Evolutionary conservation across 805 yeast genomes (phyloP).

Genomic region (Teunomyces kruisii): DNA sequence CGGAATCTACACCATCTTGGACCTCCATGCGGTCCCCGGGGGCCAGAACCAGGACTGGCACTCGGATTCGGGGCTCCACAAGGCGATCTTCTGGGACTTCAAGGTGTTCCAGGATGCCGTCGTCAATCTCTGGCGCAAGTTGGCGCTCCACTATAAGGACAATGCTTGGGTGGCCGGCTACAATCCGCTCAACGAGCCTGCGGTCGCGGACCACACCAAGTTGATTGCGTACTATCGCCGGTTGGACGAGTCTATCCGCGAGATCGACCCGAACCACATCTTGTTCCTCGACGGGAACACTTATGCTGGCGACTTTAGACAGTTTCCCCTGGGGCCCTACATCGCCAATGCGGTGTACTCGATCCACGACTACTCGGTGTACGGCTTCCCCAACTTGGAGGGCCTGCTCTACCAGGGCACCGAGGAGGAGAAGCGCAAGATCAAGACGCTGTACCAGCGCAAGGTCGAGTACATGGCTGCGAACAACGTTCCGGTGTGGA

Average conservation of each 20-base stretch:
- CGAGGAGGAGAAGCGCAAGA: conserved; percentile 32
- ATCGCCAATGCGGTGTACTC: conserved; percentile 49
- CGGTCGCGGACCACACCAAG: conserved; percentile 42
- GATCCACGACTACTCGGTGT: conserved; percentile 47
- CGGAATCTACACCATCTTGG: conserved; percentile 49
- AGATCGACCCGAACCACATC: conserved; percentile 49
- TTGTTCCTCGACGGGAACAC: conserved; percentile 52
- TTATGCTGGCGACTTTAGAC: conserved; percentile 50
- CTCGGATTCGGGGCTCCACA: conserved; percentile 46
- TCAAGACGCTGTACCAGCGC: conserved; percentile 39
- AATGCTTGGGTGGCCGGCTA: conserved; percentile 55
- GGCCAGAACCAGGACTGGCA: conserved; percentile 61
- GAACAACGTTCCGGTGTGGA: conserved; percentile 50
- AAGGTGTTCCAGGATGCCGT: conserved; percentile 48
- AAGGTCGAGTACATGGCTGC: conserved; percentile 44
- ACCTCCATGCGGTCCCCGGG: conserved; percentile 51
- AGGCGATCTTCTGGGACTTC: conserved; percentile 51
- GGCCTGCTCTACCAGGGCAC: conserved; percentile 34
- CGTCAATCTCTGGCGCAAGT: conserved; percentile 43
- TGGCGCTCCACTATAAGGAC: conserved; percentile 47
- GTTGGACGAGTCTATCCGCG: conserved; percentile 40
- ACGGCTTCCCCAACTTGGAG: conserved; percentile 44
- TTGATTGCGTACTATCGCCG: conserved; percentile 39
- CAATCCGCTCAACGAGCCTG: conserved; percentile 55
- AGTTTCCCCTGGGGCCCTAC: conserved; percentile 36